Base-by-base conservation (phyloP, 2,329 filamentous ascomycete genomes). In the Teratosphaeria gauchensis region DNA sequence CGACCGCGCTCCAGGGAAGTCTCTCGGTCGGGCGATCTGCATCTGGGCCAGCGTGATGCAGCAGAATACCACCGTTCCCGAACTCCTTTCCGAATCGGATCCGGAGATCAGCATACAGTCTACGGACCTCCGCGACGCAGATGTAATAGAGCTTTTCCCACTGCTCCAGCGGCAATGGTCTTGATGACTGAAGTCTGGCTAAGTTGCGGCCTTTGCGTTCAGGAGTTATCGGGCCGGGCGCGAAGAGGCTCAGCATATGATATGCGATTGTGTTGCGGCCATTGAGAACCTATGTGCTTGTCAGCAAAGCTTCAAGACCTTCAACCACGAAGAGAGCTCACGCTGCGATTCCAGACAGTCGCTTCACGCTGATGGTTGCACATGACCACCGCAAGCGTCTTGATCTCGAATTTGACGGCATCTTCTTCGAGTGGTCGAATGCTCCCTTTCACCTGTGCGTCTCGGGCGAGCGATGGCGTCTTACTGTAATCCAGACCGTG, bases 121-220 rank as follows among this genome's bases (percentile, higher is more conserved):
- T 30, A 8, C 56, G 58, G 24, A 66, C 62, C 54, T 67, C 64
- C 6, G 63, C 63, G 5, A 57, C 21, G 3, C 66, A 51, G 4
- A 59, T 64, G 48, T 66, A 64, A 53, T 64, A 68, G 0, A 66
- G 33, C 11, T 56, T 55, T 11, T 67, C 63, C 59, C 61, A 62
- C 16, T 57, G 32, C 12, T 54, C 61, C n/a, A 62, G 56, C 9
- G 61, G 58, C 31, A 60, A n/a, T 30, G 53, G 51, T 2, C 9
- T 30, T 28, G n/a, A 42, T 6, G 48, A 31, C 51, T 56, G 35
- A n/a, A 59, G 46, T 35, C 46, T 51, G n/a, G 21, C 21, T 46
- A 12, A 5, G n/a, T 32, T 52, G 53, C 21, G 21, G 19, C 21
- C 31, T 19, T 55, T 33, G n/a, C 31, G 30, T 30, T 35, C 55